phyloP scores from a whole-genome alignment of 148 eudicot genomes.

The Cornus controversa region DNA sequence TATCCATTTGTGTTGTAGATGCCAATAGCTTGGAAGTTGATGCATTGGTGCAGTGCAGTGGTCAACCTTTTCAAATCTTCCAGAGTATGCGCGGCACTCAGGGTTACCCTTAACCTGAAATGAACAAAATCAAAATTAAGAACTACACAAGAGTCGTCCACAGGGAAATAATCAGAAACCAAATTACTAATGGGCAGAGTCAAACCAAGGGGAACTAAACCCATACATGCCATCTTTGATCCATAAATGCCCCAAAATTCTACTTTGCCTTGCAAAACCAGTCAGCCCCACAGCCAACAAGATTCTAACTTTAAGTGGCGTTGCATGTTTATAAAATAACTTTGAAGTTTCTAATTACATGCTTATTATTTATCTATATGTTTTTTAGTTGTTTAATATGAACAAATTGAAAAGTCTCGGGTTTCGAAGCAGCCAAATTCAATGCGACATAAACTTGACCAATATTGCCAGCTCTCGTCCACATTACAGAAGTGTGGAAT shows the following conservation, averaged over 20 bases:
- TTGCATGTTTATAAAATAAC: background rate
- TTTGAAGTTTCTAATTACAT: background rate
- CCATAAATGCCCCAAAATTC: too few species aligned
- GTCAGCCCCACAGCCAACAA: too few species aligned
- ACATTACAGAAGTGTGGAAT: background rate
- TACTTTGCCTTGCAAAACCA: too few species aligned
- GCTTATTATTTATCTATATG: background rate
- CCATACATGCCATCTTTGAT: too few species aligned
- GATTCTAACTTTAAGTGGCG: background rate
- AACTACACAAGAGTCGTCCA: background rate
- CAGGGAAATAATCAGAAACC: too few species aligned
- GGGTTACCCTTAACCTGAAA: slow-evolving; percentile 69
- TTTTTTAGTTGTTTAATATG: too few species aligned
- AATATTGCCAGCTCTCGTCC: background rate
- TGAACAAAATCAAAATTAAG: background rate
- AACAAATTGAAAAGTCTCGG: background rate
- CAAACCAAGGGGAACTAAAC: too few species aligned
- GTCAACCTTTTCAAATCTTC: slow-evolving; percentile 70
- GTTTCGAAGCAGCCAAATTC: background rate
- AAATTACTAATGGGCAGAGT: too few species aligned
- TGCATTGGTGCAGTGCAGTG: slow-evolving; percentile 57
- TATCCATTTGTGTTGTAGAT: slow-evolving; percentile 25
- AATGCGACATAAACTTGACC: background rate
- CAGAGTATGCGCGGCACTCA: slow-evolving; percentile 81
- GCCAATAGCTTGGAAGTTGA: slow-evolving; percentile 50